A percentile compares a stretch with the other conserved stretches of the same genome.
Conservation (phyloP, 371 early-diverging fungal genomes). For the Mortierella sp. region DNA sequence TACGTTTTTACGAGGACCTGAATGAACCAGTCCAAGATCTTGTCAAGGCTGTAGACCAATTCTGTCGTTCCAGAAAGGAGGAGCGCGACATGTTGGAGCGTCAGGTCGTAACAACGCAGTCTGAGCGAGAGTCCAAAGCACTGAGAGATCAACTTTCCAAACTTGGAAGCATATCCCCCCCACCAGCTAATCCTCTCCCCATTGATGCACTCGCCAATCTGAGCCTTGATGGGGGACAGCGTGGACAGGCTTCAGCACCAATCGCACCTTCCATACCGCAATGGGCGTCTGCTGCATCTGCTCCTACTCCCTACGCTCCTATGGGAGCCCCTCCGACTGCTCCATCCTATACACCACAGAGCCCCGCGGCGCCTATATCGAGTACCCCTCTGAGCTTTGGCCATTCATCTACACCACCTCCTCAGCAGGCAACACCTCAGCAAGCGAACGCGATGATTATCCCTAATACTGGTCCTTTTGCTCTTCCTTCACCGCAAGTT, state of each 20-base stretch:
- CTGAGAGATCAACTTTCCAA: constrained; percentile 79
- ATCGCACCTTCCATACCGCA: constrained; percentile 28
- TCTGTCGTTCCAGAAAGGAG: constrained; percentile 73
- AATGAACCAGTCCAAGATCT: constrained; percentile 75
- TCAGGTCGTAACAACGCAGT: constrained; percentile 69
- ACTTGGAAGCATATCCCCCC: constrained; percentile 59
- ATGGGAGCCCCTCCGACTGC: constrained; percentile 38
- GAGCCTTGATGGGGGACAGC: constrained; percentile 29
- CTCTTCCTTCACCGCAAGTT: constrained; percentile 51
- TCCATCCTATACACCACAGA: constrained; percentile 32
- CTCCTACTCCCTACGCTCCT: constrained; percentile 30
- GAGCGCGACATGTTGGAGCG: constrained; percentile 77
- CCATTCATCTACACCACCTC: constrained; percentile 12
- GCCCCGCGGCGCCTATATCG: constrained; percentile 24
- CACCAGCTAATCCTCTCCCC: constrained; percentile 44
- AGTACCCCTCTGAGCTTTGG: constrained; percentile 31
- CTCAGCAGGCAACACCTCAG: constrained; percentile 37
- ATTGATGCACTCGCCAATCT: constrained; percentile 59
- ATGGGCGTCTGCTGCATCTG: constrained; percentile 28
- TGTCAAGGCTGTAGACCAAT: constrained; percentile 70
- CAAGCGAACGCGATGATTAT: constrained; percentile 42
- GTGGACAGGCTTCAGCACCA: constrained; percentile 24
- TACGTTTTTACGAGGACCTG: constrained; percentile 85
- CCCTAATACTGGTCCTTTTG: constrained; percentile 41
- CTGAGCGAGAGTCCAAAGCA: constrained; percentile 76